These are phyloP conservation scores for Cyamopsis tetragonoloba DNA, from an alignment of 306 rosid genomes.

Conservation along the genomic window DNA sequence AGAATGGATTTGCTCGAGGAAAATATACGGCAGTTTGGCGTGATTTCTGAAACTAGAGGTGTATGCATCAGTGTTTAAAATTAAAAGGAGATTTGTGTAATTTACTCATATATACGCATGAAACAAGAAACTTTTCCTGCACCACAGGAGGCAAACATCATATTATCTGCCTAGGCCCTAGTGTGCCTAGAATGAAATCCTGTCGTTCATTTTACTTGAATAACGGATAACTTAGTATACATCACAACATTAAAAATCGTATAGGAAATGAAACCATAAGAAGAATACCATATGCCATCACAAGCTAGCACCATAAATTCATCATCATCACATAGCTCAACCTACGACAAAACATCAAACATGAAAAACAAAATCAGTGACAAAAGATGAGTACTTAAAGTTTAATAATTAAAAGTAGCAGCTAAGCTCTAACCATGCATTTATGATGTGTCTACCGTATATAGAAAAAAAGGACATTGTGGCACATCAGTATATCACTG, in stretches of 20 bases:
- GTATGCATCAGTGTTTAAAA: background rate
- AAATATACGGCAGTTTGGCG: background rate
- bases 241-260: background rate
- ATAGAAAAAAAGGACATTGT: background rate
- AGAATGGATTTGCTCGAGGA: background rate
- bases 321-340: conserved; percentile 88
- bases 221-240: background rate
- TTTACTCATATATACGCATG: conserved; percentile 5
- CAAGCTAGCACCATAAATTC: conserved; percentile 65
- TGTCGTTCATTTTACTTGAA: background rate
- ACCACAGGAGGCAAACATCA: background rate
- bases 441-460: conserved; percentile 5
- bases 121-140: background rate
- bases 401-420: background rate
- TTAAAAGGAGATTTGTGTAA: background rate
- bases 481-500: background rate
- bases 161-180: background rate
- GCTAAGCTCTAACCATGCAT: conserved; percentile 4
- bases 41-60: background rate
- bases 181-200: background rate
- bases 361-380: conserved; percentile 13
- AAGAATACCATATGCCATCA: conserved; percentile 92
- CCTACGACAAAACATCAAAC: conserved; percentile 39
- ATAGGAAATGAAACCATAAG: conserved; percentile 2
- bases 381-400: background rate